Percentiles rank a stretch among this genome's conserved stretches.
Conservation (phyloP, 208 protist species). For the Crithidia expoeki region DNA sequence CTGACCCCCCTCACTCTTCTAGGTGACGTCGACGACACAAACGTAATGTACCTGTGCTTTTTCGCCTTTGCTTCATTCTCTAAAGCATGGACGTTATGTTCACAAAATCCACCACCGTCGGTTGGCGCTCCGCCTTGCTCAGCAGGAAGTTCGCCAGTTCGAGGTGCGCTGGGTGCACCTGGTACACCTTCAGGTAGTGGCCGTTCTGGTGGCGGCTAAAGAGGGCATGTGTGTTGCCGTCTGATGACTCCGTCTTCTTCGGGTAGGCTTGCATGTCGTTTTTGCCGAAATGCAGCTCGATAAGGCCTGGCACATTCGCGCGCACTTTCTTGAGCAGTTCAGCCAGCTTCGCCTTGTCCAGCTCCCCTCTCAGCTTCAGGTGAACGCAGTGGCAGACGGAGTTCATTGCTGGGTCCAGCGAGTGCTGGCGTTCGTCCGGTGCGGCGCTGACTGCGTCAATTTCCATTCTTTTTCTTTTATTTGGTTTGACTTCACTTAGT, state of each 20-base stretch:
- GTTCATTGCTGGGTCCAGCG: conserved; percentile 36
- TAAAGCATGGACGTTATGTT: conserved; percentile 50
- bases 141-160: conserved; percentile 44
- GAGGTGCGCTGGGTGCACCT: conserved; percentile 41
- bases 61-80: background rate
- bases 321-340: conserved; percentile 38
- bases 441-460: background rate
- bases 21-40: too few relatives aligned
- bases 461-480: conserved; percentile 16
- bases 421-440: conserved; percentile 10
- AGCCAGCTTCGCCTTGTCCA: conserved; percentile 35
- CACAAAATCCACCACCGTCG: conserved; percentile 60
- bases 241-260: conserved; percentile 33
- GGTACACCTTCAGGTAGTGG: conserved; percentile 38
- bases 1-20: too few relatives aligned
- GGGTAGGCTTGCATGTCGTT: conserved; percentile 47
- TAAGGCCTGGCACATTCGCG: conserved; percentile 43
- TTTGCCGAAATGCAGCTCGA: conserved; percentile 69
- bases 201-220: conserved; percentile 51
- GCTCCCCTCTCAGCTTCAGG: conserved; percentile 37
- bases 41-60: background rate
- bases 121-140: conserved; percentile 25
- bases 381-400: conserved; percentile 51
- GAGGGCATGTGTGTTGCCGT: conserved; percentile 55
- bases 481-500: too few relatives aligned